Evolutionary conservation across 225 moss, liverwort and hornwort genomes (phyloP).

Genomic region (Physcomitrellopsis africana): DNA sequence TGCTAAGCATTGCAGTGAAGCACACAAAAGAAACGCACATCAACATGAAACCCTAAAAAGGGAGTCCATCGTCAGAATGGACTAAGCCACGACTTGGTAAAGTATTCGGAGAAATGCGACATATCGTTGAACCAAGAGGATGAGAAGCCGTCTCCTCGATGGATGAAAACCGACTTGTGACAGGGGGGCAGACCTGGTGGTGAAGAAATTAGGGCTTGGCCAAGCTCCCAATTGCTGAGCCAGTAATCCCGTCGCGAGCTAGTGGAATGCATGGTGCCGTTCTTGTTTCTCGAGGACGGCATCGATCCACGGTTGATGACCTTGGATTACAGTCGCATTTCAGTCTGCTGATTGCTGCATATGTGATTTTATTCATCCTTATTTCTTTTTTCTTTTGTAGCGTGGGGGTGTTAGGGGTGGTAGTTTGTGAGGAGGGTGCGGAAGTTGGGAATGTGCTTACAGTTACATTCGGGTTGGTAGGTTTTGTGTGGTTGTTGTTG

Average conservation of each 20-base stretch:
- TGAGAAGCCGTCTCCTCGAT: too few relatives aligned
- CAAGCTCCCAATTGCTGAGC: not conserved
- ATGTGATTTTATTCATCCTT: not conserved
- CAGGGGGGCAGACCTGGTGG: too few relatives aligned
- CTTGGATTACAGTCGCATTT: not conserved
- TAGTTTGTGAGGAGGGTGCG: not conserved
- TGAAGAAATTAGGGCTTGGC: constrained; percentile 30
- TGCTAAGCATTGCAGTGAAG: too few relatives aligned
- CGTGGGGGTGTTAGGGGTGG: not conserved
- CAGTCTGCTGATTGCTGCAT: not conserved
- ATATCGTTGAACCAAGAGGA: too few relatives aligned
- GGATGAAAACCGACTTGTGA: too few relatives aligned
- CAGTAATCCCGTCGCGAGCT: not conserved
- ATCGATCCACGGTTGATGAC: not conserved
- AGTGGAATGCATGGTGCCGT: not conserved
- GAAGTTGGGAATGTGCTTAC: not conserved
- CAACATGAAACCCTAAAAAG: too few relatives aligned
- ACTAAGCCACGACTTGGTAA: too few relatives aligned
- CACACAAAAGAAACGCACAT: too few relatives aligned
- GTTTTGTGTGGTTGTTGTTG: not conserved
- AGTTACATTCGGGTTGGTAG: not conserved
- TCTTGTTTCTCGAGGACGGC: not conserved
- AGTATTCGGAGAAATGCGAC: too few relatives aligned
- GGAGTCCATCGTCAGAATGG: too few relatives aligned
- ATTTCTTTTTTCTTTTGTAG: too few relatives aligned